Base-by-base conservation (phyloP, 805 yeast species). In the Yarrowia sp. region DNA sequence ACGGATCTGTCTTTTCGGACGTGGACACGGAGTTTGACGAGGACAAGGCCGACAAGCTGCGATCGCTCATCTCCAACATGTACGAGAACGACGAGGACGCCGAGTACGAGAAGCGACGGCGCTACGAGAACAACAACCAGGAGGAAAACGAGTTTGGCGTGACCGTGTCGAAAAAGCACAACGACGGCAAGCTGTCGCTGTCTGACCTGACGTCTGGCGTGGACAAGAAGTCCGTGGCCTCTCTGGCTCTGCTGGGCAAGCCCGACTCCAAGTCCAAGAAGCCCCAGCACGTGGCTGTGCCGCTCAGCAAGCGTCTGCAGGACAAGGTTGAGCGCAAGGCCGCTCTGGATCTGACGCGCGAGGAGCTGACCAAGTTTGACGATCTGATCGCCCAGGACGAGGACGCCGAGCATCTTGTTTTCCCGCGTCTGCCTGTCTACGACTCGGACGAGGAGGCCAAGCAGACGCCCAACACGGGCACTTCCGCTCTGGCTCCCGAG, bases 351-450 rank as follows among this genome's bases (percentile, higher is more conserved):
- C 81, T 94, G 32, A 84, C 97, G 46, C 90, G 86, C 67, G 87
- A 86, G 42, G 96, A 94, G 71, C 88, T 93, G 6, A 80, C 84
- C 63, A 88, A 87, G 73, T 94, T 99, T 98, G 82, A 85, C 61
- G 97, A 91, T 56, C 82, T 86, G 0, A 90, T 94, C 22, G 84
- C 84, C 65, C 81, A 82, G 62, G 88, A 89, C 68, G 83, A 96
- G 67, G 83, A 84, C 64, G 94, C 97, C 0, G 97, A 92, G 69
- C 91, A 88, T 63, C 75, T 94, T 56, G 80, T 83, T 61, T 93
- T 93, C 72, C 94, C 97, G 16, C 70, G 87, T 68, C 80, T 82
- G 56, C 78, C 80, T 3, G 61, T 38, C 19, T 55, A 38, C 35
- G 33, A 25, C 21, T 55, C 61, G 1, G 61, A 55, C 7, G 73